Evolutionary conservation across 1,284 basidiomycete genomes (phyloP).

Genomic region (Limonomyces culmigenus): DNA sequence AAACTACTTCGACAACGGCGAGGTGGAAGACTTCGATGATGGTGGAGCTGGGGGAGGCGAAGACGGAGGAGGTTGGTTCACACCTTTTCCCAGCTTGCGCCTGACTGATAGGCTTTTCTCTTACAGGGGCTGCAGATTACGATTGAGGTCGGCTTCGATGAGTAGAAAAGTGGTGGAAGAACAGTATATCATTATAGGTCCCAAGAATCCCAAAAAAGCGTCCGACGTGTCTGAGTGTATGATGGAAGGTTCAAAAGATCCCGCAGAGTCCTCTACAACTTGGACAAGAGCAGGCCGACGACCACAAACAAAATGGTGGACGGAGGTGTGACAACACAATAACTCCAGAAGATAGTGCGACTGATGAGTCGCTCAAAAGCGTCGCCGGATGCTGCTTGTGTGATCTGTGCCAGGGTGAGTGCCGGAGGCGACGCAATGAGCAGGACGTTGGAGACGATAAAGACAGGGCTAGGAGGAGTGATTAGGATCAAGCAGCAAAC

Average conservation of each 20-base stretch:
- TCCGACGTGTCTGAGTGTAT: no score
- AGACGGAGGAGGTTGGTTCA: constrained; percentile 43
- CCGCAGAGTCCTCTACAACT: constrained; percentile 23
- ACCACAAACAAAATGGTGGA: constrained; percentile 63
- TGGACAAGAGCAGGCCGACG: constrained; percentile 45
- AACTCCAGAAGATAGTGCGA: constrained; percentile 70
- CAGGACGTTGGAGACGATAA: constrained; percentile 67
- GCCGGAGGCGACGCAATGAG: constrained; percentile 71
- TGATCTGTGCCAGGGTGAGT: constrained; percentile 73
- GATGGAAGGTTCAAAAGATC: no score
- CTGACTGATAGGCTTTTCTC: no score
- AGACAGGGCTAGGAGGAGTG: constrained; percentile 44
- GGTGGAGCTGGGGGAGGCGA: constrained; percentile 49
- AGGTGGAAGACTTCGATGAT: constrained; percentile 61
- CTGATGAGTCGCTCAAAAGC: constrained; percentile 84
- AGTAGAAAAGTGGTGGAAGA: no score
- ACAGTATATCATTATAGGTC: no score
- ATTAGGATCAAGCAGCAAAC: constrained; percentile 6
- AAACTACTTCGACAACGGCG: constrained; percentile 77
- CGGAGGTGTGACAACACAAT: constrained; percentile 70
- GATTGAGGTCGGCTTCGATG: no score
- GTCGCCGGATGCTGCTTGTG: constrained; percentile 74
- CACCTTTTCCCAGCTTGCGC: no score
- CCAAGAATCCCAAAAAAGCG: no score
- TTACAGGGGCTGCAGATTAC: no score